phyloP scores from a whole-genome alignment of 495 filamentous ascomycete genomes.

The Penicillium daleae region DNA sequence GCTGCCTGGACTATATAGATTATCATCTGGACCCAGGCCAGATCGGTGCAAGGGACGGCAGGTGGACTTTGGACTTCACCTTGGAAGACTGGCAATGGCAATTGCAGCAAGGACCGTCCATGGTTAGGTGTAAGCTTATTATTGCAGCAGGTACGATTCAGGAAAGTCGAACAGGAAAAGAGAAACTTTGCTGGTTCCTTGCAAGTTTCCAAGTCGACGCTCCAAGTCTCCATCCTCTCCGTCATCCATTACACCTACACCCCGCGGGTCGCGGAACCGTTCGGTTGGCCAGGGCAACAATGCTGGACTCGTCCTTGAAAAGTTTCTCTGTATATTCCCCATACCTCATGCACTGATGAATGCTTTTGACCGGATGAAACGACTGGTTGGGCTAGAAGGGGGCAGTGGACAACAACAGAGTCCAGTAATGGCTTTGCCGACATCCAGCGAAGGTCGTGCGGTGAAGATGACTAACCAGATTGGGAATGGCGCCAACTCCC shows the following conservation, averaged over 20 bases:
- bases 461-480: slow-evolving; percentile 22
- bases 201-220: slow-evolving; percentile 5
- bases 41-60: neutral
- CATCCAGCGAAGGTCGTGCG: neutral
- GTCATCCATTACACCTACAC: slow-evolving; percentile 37
- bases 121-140: neutral
- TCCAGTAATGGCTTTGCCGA: neutral
- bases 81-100: neutral
- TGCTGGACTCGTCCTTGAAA: neutral
- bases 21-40: neutral
- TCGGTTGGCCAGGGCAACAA: neutral
- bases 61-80: neutral
- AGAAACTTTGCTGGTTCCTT: slow-evolving; percentile 18
- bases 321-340: neutral
- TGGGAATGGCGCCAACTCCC: slow-evolving; percentile 15
- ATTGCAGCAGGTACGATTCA: slow-evolving; percentile 15
- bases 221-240: slow-evolving; percentile 17
- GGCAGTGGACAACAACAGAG: neutral
- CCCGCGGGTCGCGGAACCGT: neutral
- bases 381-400: slow-evolving; percentile 24
- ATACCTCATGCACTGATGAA: slow-evolving; percentile 17
- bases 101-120: neutral
- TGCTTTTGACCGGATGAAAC: slow-evolving; percentile 27
- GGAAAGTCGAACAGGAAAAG: neutral
- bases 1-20: neutral